Percentiles rank a stretch among this genome's conserved stretches.
Evolutionary conservation across 495 filamentous ascomycete genomes (phyloP).

Genomic region (Apiosordaria backusii): DNA sequence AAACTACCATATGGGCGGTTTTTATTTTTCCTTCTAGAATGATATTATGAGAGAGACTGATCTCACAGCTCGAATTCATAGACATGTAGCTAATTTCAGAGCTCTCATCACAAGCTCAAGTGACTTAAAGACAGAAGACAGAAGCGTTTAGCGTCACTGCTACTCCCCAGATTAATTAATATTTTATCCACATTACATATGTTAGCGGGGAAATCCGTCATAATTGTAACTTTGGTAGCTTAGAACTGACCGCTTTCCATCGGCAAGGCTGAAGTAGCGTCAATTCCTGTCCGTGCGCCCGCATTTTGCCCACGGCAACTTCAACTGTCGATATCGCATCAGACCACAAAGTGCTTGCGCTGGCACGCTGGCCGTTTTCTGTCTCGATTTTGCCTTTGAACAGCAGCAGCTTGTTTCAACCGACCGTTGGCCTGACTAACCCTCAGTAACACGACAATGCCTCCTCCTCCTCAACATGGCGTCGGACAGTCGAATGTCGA

Average conservation of each 20-base stretch:
- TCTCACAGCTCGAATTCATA: not conserved
- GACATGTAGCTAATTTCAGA: no score
- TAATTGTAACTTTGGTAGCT: not conserved
- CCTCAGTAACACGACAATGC: conserved; percentile 36
- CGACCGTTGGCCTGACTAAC: not conserved
- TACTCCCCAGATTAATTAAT: not conserved
- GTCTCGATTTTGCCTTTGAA: not conserved
- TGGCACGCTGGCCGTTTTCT: conserved; percentile 8
- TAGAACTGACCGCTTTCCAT: conserved; percentile 2
- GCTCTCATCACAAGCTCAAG: not conserved
- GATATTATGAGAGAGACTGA: not conserved
- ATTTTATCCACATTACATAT: not conserved
- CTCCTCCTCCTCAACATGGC: conserved; percentile 44
- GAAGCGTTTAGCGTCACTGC: not conserved
- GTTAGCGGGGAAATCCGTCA: not conserved
- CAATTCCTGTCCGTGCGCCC: conserved; percentile 20
- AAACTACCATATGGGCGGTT: not conserved
- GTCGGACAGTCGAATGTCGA: conserved; percentile 80
- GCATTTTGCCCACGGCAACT: conserved; percentile 23
- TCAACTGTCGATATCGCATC: conserved; percentile 1
- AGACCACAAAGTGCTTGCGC: not conserved
- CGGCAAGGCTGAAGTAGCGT: not conserved
- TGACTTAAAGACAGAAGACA: not conserved
- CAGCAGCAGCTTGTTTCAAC: not conserved
- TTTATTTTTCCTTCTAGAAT: not conserved